Evolutionary conservation across 140 eudicot species (phyloP).

Genomic region (Cichorium intybus): DNA sequence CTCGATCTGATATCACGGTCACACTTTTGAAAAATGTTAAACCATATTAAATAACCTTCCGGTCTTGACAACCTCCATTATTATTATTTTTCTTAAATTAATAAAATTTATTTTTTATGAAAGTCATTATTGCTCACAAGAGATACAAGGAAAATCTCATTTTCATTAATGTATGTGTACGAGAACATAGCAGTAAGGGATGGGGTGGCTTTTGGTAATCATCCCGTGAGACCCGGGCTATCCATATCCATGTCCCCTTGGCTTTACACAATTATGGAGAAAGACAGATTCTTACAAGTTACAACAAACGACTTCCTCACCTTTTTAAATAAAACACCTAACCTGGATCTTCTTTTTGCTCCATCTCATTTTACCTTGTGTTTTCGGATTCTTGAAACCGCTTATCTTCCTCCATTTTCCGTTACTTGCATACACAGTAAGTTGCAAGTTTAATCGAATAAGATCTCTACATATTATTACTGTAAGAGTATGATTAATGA

Average conservation of each 20-base stretch:
- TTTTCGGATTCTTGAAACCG: not conserved
- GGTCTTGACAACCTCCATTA: too few relatives aligned
- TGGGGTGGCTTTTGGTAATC: not conserved
- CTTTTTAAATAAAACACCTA: not conserved
- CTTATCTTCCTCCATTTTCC: not conserved
- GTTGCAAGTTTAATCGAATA: too few relatives aligned
- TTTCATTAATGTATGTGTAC: not conserved
- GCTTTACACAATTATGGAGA: not conserved
- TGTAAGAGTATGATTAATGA: not conserved
- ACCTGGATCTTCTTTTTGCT: not conserved
- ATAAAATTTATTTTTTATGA: not conserved
- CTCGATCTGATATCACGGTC: too few relatives aligned
- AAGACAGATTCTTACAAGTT: not conserved
- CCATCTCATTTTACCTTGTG: not conserved
- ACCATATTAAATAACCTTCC: too few relatives aligned
- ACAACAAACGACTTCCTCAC: not conserved
- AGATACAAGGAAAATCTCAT: not conserved
- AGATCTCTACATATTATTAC: too few relatives aligned
- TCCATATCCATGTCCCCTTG: not conserved
- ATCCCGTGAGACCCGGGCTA: not conserved
- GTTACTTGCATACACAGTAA: not conserved
- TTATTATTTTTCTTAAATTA: not conserved
- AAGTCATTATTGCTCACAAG: not conserved
- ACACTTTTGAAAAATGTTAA: too few relatives aligned
- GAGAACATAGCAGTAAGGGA: not conserved